Evolutionary conservation across 164 flowering plant species (phyloP), one percentile per base, ranked within the genome.

Genomic region (Houttuynia cordata): DNA sequence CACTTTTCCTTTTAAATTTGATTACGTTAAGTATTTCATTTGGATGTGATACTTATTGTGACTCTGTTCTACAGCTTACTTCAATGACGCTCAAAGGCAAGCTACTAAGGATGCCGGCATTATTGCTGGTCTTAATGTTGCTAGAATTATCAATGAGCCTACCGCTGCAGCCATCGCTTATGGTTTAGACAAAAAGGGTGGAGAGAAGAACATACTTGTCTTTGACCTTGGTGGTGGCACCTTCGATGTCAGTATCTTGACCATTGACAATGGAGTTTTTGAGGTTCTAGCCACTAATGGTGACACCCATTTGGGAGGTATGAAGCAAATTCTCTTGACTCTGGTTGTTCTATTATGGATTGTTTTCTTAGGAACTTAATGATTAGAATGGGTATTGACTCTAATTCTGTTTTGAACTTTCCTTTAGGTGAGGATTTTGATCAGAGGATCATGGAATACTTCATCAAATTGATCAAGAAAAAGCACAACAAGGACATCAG

Each of bases 31-130:
- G 10, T 47, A 4, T 39, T 37, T 1, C 3, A 0, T 41, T 20
- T 42, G 8, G 13, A 45, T 45, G 14, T 45, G 8, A 17, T 45
- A 17, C 49, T 45, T 45, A 45, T 17, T 17, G 17, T 56, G 19
- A 21, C 8, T 50, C 22, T 60, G 14, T 47, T 68, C 10, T 55
- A 65, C 84, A 90, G 95, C 95, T 0, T 90, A 90, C 78, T 90
- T 90, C 71, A 87, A 87, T 66, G 97, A 90, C 68, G 97, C 95
- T 65, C 97, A 90, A 66, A 85, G 97, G 68, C 95, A 90, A 69
- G 97, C 97, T 37, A 90, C 97, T 59, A 90, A 90, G 82, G 97
- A 90, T 73, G 96, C 94, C 58, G 96, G 96, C 70, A 67, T 86
- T 4, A 86, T 88, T 61, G 94, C 97, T 70, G 97, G 97, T 5